Conservation (phyloP, 1,284 basidiomycete species). For the Retiboletus flavoniger region DNA sequence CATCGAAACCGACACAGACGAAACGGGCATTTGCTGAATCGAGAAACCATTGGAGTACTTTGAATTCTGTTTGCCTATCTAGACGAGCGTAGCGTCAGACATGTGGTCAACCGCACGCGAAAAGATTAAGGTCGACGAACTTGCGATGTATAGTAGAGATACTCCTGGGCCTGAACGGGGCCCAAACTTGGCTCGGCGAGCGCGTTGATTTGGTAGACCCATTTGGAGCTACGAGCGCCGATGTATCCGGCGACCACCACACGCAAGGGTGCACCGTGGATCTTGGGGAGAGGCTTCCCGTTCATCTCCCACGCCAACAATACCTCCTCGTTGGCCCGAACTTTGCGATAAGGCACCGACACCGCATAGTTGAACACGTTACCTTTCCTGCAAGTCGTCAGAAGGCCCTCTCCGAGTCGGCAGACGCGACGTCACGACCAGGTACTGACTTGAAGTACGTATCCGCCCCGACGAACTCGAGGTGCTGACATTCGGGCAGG, state of each 20-base stretch:
- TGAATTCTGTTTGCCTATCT: slow-evolving; percentile 19
- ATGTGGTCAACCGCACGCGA: no score
- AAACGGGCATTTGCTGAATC: slow-evolving; percentile 23
- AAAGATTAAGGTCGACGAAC: neutral
- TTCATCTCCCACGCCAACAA: slow-evolving; percentile 63
- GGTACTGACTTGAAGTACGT: slow-evolving; percentile 54
- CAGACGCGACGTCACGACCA: neutral
- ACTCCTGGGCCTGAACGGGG: slow-evolving; percentile 54
- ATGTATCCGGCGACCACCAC: slow-evolving; percentile 58
- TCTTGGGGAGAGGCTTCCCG: slow-evolving; percentile 48
- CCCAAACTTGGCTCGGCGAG: slow-evolving; percentile 49
- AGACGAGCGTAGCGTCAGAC: neutral
- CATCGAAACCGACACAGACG: slow-evolving; percentile 8
- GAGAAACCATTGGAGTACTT: slow-evolving; percentile 22
- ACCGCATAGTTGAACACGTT: slow-evolving; percentile 55
- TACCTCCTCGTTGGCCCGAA: slow-evolving; percentile 49
- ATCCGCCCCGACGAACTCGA: slow-evolving; percentile 58
- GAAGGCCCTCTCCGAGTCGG: neutral
- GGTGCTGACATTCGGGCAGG: slow-evolving; percentile 47
- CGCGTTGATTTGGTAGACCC: slow-evolving; percentile 56
- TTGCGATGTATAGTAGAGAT: slow-evolving; percentile 44
- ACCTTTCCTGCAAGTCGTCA: slow-evolving; percentile 40
- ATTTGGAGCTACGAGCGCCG: slow-evolving; percentile 57
- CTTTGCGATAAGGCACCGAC: slow-evolving; percentile 54
- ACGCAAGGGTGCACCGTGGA: slow-evolving; percentile 56